These are phyloP conservation scores for Tilletiopsis washingtonensis DNA, from an alignment of 1,284 basidiomycete species.

Conservation along the genomic window DNA sequence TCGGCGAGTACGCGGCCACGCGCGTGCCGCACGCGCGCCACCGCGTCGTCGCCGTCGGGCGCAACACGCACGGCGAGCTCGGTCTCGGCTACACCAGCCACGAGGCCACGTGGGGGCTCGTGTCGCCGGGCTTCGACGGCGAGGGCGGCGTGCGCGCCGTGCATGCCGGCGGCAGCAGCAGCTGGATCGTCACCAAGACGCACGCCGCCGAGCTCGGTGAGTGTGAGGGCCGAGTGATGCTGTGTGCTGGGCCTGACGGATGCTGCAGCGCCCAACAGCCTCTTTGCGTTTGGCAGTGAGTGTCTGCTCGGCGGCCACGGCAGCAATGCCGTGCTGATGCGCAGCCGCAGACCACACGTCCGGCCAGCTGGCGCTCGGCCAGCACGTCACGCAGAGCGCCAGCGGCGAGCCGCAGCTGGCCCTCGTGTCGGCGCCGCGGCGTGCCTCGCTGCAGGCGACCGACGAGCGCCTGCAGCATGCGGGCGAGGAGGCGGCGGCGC, in stretches of 20 bases:
- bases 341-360: conserved; percentile 7
- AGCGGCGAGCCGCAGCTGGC: conserved; percentile 5
- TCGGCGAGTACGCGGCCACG: too few relatives aligned
- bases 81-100: conserved; percentile 11
- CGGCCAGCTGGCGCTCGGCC: conserved; percentile 6
- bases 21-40: not conserved
- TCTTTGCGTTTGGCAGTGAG: conserved; percentile 7
- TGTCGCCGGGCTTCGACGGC: conserved; percentile 3
- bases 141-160: conserved; percentile 1
- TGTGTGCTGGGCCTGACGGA: too few relatives aligned
- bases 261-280: too few relatives aligned
- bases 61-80: conserved; percentile 10
- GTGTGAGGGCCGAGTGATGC: too few relatives aligned
- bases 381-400: not conserved
- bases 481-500: too few relatives aligned
- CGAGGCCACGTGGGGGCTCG: conserved; percentile 11
- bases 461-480: too few relatives aligned
- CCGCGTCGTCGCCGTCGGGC: conserved; percentile 4
- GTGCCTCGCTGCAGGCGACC: too few relatives aligned
- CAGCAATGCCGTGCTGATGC: not conserved
- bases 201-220: too few relatives aligned
- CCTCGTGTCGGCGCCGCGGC: conserved; percentile 3
- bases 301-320: not conserved
- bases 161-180: conserved; percentile 2
- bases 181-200: conserved; percentile 6